Percentiles rank a stretch among this genome's conserved stretches.
Evolutionary conservation across 331 rosid species (phyloP).

Genomic region (Erythrophleum ivorense): DNA sequence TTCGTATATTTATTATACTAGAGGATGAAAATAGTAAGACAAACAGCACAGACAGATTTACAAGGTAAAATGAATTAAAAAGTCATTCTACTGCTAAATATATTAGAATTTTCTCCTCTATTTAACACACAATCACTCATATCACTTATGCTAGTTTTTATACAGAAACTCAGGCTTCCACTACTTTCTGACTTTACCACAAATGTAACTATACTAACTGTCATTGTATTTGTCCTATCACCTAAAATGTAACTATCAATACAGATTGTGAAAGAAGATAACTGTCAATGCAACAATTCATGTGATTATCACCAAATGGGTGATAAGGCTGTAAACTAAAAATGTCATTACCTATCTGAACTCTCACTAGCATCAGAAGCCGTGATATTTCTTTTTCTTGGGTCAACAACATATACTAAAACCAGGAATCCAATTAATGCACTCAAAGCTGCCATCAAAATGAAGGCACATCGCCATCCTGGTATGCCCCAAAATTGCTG

Average conservation of each 20-base stretch:
- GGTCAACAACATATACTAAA: conserved; percentile 75
- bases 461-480: conserved; percentile 92
- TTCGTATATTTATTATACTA: neutral
- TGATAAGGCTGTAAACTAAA: neutral
- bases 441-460: conserved; percentile 82
- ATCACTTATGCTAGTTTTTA: neutral
- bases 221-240: neutral
- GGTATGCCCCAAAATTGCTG: conserved; percentile 68
- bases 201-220: neutral
- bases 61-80: neutral
- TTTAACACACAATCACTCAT: neutral
- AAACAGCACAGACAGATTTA: conserved; percentile 8
- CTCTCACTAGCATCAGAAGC: conserved; percentile 41
- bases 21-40: conserved; percentile 29
- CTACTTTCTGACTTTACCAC: no score
- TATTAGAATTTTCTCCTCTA: neutral
- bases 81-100: neutral
- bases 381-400: conserved; percentile 49
- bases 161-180: no score
- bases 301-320: neutral
- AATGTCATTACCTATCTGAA: conserved; percentile 49
- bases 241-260: neutral
- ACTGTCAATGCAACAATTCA: neutral
- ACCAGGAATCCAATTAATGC: conserved; percentile 79
- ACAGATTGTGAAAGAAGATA: neutral